Base-by-base conservation (phyloP, 371 early-diverging fungal species). In the Lichtheimia ramosa region DNA sequence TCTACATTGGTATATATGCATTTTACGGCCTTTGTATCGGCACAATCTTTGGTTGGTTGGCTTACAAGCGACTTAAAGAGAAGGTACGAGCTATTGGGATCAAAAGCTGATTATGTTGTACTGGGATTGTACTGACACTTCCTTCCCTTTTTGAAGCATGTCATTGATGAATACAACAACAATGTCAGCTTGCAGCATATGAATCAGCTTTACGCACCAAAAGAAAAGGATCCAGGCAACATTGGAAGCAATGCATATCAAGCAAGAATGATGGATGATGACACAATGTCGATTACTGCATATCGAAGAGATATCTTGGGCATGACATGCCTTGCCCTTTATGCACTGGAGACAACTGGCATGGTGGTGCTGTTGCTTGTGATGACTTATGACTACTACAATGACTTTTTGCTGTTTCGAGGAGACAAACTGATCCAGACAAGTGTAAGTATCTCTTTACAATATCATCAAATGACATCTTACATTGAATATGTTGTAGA, bases 1-100 rank as follows among this genome's bases (percentile, higher is more conserved):
- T 72, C n/a, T 76, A 75, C 50, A 75, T 84, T 54, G 77, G 85
- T 4, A 56, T 81, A 18, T 65, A 74, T 43, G 69, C 75, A 5
- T 85, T 86, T 25, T 75, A 85, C 39, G 83, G 82, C n/a, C 90
- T 87, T 71, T 71, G 88, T 25, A 74, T 78, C 5, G 68, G 78
- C 21, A 66, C 87, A 52, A 63, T 81, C 18, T 54, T 83, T 12
- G 56, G 72, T 0, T 89, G 89, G 61, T 74, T 73, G 25, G 34
- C 79, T 1, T 90, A 91, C 64, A 89, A 91, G 71, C 81, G 50
- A 3, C 54, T 51, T 15, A 53, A 65, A 23, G 80, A 76, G 58
- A 74, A 64, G 57, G 67, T 65, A 7, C 16, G n/a, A 5, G 3
- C 7, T 41, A 42, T 48, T 54, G 6, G 34, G 52, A 46, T n/a